Base-by-base conservation (phyloP, 192 early-diverging fungal genomes). In the Coemansia sp. region DNA sequence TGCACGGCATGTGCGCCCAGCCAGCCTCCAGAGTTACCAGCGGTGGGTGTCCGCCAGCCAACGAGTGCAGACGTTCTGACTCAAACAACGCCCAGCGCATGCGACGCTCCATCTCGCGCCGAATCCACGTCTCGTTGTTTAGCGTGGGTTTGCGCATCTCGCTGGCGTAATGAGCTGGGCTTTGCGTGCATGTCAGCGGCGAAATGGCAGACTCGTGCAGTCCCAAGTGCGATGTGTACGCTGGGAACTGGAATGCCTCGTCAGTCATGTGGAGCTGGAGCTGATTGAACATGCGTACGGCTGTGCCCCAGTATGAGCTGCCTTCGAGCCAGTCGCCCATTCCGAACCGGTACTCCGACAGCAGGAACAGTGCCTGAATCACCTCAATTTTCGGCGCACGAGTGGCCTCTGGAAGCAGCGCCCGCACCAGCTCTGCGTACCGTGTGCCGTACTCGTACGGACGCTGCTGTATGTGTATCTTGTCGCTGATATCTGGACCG, bases 1-100 rank as follows among this genome's bases (percentile, higher is more conserved):
- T 82, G 56, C 79, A 82, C 37, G 79, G 79, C 79, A 82, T 82
- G 54, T 75, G 70, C 23, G 73, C 79, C 79, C 79, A 82, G 24
- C 79, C 79, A 16, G 79, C 73, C 49, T 73, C 79, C 20, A 82
- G 68, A 12, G 74, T 76, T 23, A 82, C 74, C 60, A 82, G 65
- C 54, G 79, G 79, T 61, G 79, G 79, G n/a, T 38, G 45, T 8
- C 79, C 79, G 23, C 66, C 65, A 4, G 73, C 79, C 41, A 82
- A 61, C 52, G 66, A 66, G 52, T 75, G 74, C 58, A 66, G 65
- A 57, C 79, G 79, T 61, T 76, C 79, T 26, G 73, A 72, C 64
- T 82, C 79, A 16, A 82, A 69, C 60, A 82, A 66, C 54, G 55
- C 71, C 79, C 79, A 82, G 27, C 79, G 69, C 73, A 82, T 71